Conservation (phyloP, 805 yeast species). For the Debaryomyces maramus region DNA sequence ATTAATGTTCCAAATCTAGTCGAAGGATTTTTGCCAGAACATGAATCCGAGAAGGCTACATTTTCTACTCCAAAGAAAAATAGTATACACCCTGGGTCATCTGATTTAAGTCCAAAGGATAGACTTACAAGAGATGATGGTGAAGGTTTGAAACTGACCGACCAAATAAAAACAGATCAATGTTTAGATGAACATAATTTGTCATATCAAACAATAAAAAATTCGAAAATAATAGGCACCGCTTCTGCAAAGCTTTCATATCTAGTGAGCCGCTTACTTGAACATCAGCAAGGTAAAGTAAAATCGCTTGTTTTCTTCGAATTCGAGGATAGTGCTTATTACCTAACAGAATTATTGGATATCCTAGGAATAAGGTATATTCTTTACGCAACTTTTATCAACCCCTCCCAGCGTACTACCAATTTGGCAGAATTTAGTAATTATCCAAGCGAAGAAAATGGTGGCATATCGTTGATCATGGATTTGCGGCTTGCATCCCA, state of each 20-base stretch:
- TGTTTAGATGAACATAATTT: conserved; percentile 10
- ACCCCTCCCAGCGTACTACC: conserved; percentile 48
- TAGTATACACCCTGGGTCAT: not conserved
- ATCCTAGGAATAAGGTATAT: conserved; percentile 59
- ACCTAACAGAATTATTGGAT: conserved; percentile 63
- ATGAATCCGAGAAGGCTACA: not conserved
- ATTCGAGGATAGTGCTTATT: conserved; percentile 70
- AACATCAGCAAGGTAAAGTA: conserved; percentile 46
- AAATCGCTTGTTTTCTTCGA: conserved; percentile 69
- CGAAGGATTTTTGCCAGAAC: not conserved
- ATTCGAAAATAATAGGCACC: conserved; percentile 55
- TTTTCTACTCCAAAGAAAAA: conserved; percentile 2
- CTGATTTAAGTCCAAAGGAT: conserved; percentile 7
- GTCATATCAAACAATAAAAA: conserved; percentile 18
- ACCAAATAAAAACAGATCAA: conserved; percentile 23
- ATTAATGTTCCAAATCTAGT: conserved; percentile 5
- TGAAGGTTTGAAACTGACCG: conserved; percentile 19
- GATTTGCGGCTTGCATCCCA: conserved; percentile 67
- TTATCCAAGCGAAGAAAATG: conserved; percentile 29
- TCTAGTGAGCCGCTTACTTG: conserved; percentile 52
- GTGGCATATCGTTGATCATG: conserved; percentile 61
- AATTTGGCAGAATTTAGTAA: conserved; percentile 53
- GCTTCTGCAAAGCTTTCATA: conserved; percentile 66
- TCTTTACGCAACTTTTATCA: conserved; percentile 62
- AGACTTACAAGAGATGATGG: conserved; percentile 17